These are phyloP conservation scores for Thecamonas trahens DNA, from an alignment of 78 protist genomes.

Conservation along the genomic window DNA sequence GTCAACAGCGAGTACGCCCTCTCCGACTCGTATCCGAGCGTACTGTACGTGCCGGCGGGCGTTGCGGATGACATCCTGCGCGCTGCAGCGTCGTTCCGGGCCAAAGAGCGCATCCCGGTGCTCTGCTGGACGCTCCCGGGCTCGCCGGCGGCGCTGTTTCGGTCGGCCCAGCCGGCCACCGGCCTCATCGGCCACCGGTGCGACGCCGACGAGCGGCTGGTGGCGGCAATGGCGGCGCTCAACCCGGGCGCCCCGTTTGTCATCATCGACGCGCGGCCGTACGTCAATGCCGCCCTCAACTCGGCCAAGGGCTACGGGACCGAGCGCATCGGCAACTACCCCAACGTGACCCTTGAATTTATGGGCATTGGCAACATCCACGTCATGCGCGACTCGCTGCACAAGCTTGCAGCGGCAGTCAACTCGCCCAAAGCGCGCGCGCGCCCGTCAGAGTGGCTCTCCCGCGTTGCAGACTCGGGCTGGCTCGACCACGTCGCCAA, in stretches of 20 bases:
- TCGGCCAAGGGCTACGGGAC: conserved; percentile 56
- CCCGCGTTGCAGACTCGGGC: no score
- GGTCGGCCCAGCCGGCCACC: conserved; percentile 27
- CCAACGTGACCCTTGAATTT: conserved; percentile 37
- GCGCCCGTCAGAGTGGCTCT: neutral
- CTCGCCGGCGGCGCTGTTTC: neutral
- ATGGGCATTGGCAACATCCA: conserved; percentile 76
- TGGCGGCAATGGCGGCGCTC: neutral
- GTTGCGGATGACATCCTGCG: neutral
- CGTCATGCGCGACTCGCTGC: conserved; percentile 54
- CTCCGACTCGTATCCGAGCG: conserved; percentile 34
- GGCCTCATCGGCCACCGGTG: conserved; percentile 7
- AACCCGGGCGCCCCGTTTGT: neutral
- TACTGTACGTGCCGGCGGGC: conserved; percentile 10
- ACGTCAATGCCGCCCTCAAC: conserved; percentile 71
- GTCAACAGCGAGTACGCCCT: conserved; percentile 21
- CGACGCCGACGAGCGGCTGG: conserved; percentile 16
- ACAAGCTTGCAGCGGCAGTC: conserved; percentile 7
- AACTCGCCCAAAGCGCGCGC: neutral
- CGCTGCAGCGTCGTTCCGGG: conserved; percentile 11
- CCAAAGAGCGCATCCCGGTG: conserved; percentile 19
- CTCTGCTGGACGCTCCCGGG: conserved; percentile 21
- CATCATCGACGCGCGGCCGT: conserved; percentile 69
- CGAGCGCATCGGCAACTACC: conserved; percentile 38
- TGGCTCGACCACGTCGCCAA: conserved; percentile 40